A percentile compares a stretch with the other conserved stretches of the same genome.
These are phyloP conservation scores for Yamadazyma nakazawae DNA, from an alignment of 805 yeast species.

Conservation along the genomic window DNA sequence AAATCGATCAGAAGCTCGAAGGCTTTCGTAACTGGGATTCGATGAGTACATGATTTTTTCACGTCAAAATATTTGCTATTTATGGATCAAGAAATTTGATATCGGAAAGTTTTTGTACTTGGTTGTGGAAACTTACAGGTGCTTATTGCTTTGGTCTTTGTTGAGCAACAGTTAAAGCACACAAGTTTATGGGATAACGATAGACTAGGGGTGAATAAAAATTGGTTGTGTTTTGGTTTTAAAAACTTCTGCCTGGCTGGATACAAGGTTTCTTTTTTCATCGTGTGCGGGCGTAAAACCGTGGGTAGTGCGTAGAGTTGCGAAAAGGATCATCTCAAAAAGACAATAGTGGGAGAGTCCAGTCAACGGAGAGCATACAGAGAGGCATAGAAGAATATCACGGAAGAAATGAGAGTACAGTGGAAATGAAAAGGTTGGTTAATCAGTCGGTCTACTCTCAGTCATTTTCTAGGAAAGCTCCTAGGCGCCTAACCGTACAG, in stretches of 20 bases:
- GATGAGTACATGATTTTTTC: conserved; percentile 12
- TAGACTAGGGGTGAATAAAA: neutral
- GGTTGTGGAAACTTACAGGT: too few relatives aligned
- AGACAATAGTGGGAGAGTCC: too few relatives aligned
- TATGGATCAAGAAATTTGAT: neutral
- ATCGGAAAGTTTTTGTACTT: too few relatives aligned
- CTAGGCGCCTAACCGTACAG: too few relatives aligned
- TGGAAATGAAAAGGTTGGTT: too few relatives aligned
- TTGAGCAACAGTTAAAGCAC: neutral
- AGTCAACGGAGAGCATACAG: too few relatives aligned
- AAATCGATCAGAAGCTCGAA: conserved; percentile 1
- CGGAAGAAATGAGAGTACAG: too few relatives aligned
- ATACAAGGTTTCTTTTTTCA: neutral
- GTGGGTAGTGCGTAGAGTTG: neutral
- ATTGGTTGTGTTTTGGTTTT: too few relatives aligned
- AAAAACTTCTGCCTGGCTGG: neutral
- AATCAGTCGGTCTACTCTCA: too few relatives aligned
- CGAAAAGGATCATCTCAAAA: neutral
- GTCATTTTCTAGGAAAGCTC: too few relatives aligned
- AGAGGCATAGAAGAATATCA: too few relatives aligned
- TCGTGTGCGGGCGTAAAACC: conserved; percentile 1
- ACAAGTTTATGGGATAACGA: neutral
- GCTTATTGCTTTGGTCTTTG: neutral
- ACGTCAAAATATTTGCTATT: neutral
- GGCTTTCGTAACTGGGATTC: conserved; percentile 15